phyloP scores from a whole-genome alignment of 306 rosid species.

The Quercus glauca region DNA sequence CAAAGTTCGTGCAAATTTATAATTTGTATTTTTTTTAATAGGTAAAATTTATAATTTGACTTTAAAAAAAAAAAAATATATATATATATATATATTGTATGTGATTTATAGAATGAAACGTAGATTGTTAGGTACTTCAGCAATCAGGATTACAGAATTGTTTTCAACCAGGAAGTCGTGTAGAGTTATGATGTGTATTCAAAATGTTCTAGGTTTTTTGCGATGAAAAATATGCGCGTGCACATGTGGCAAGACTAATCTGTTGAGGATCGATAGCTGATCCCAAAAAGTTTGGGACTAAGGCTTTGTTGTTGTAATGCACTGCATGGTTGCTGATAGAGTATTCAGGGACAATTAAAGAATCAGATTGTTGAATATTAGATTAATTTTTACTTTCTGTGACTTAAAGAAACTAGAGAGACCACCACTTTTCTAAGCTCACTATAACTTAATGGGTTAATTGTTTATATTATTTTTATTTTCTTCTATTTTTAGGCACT shows the following conservation, averaged over 20 bases:
- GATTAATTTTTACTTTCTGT: neutral
- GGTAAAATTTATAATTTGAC: neutral
- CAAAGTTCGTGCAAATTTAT: neutral
- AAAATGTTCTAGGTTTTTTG: neutral
- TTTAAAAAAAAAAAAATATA: no score
- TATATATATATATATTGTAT: neutral
- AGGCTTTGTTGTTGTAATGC: neutral
- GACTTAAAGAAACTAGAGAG: neutral
- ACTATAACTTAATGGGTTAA: neutral
- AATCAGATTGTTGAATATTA: neutral
- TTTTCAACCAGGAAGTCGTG: neutral
- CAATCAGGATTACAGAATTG: neutral
- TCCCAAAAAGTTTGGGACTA: no score
- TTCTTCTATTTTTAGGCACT: neutral
- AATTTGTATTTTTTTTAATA: neutral
- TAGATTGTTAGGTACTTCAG: neutral
- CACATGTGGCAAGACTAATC: neutral
- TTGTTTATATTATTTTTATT: neutral
- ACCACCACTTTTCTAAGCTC: neutral
- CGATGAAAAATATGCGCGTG: neutral
- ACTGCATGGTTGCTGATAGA: neutral
- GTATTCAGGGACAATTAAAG: neutral
- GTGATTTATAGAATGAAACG: neutral
- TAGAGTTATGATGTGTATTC: neutral
- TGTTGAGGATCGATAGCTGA: no score